phyloP scores from a whole-genome alignment of 768 basidiomycete genomes.

The Xerocomus potaroensis region DNA sequence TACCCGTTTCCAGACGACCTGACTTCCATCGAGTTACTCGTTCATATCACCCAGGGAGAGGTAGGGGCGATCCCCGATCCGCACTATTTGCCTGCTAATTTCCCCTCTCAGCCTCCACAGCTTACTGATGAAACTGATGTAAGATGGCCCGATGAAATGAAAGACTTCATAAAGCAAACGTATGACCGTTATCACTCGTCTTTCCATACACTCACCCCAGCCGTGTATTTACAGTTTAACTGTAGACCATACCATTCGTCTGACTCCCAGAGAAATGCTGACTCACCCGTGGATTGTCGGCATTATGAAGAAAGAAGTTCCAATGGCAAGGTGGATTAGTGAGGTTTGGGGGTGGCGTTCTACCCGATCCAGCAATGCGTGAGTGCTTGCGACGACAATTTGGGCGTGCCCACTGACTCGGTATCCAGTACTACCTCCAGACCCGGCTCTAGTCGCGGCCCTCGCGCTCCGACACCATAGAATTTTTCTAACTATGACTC shows the following conservation, averaged over 20 bases:
- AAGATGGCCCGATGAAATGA: constrained; percentile 79
- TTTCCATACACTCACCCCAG: background rate
- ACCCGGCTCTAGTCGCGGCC: constrained; percentile 29
- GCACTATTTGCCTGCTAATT: constrained; percentile 15
- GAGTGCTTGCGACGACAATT: background rate
- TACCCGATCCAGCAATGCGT: constrained; percentile 28
- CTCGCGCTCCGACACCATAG: constrained; percentile 24
- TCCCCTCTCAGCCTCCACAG: constrained; percentile 60
- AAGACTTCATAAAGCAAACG: constrained; percentile 86
- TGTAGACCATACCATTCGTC: constrained; percentile 63
- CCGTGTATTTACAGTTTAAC: constrained; percentile 50
- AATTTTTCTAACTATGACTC: constrained; percentile 5
- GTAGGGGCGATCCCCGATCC: constrained; percentile 34
- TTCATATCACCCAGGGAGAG: constrained; percentile 81
- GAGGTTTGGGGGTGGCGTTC: constrained; percentile 79
- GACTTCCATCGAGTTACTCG: constrained; percentile 90
- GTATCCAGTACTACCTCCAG: constrained; percentile 22
- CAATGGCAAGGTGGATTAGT: constrained; percentile 87
- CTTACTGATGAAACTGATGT: constrained; percentile 67
- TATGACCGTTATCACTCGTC: constrained; percentile 37
- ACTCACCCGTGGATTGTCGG: constrained; percentile 77
- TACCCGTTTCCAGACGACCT: constrained; percentile 94
- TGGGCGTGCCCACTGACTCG: background rate
- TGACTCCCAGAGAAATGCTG: constrained; percentile 80
- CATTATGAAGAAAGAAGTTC: constrained; percentile 76